A percentile compares a stretch with the other conserved stretches of the same genome.
phyloP scores from a whole-genome alignment of 306 rosid genomes.

The Geum urbanum region DNA sequence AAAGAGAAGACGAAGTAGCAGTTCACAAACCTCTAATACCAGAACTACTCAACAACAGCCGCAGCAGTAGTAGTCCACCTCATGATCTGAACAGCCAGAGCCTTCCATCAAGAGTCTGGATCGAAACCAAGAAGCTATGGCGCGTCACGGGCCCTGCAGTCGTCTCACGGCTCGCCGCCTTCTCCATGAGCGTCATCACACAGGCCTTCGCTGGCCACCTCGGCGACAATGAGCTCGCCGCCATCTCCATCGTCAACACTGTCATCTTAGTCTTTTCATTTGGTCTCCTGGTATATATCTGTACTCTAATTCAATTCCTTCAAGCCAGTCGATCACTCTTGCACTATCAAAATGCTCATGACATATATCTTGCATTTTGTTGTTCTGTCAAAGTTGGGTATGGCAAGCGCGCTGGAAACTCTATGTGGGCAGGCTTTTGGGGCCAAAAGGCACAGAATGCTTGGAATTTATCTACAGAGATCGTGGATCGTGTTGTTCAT shows the following conservation, averaged over 20 bases:
- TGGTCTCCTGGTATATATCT: conserved; percentile 19
- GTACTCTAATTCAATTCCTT: no score
- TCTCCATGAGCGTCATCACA: conserved; percentile 17
- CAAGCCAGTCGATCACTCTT: no score
- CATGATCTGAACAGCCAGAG: not conserved
- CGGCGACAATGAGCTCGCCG: conserved; percentile 22
- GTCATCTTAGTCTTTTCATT: conserved; percentile 14
- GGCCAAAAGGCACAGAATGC: conserved; percentile 32
- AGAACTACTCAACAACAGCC: not conserved
- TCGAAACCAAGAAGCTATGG: conserved; percentile 25
- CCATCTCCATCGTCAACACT: conserved; percentile 18
- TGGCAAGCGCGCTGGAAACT: conserved; percentile 46
- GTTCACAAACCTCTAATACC: not conserved
- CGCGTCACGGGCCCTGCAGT: conserved; percentile 15
- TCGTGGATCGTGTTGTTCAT: conserved; percentile 37
- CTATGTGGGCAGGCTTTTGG: conserved; percentile 46
- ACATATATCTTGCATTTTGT: not conserved
- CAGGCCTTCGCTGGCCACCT: conserved; percentile 25
- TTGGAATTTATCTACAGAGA: conserved; percentile 37
- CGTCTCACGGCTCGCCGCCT: conserved; percentile 6
- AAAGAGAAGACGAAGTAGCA: not conserved
- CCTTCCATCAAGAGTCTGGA: conserved; percentile 17
- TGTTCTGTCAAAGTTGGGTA: conserved; percentile 23
- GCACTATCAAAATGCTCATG: no score
- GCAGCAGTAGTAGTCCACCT: not conserved